Evolutionary conservation across 345 rosid genomes (phyloP).

Genomic region (Sonneratia alba): DNA sequence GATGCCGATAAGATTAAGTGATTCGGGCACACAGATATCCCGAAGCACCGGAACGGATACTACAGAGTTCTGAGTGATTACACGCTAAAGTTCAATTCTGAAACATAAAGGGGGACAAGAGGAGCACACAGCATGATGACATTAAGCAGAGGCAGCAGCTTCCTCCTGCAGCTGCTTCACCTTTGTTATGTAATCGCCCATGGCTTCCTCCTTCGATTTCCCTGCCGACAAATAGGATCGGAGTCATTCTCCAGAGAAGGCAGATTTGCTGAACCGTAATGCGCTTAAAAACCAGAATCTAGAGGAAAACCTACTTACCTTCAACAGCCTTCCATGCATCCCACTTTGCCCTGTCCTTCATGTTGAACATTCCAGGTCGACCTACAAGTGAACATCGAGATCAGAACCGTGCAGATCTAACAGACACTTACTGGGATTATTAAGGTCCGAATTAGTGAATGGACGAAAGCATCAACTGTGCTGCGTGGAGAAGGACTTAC

Average conservation of each 20-base stretch:
- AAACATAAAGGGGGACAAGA: background rate
- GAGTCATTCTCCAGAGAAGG: background rate
- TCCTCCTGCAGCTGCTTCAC: conserved; percentile 22
- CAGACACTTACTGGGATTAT: background rate
- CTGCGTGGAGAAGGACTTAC: conserved; percentile 23
- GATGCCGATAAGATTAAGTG: background rate
- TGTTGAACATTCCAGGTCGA: conserved; percentile 84
- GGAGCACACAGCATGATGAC: background rate
- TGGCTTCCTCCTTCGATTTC: conserved; percentile 19
- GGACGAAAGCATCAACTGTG: background rate
- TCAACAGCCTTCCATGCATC: conserved; percentile 98
- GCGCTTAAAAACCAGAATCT: background rate
- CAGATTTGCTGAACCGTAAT: background rate
- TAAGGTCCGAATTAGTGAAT: no score
- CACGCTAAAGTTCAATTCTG: background rate
- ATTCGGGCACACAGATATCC: background rate
- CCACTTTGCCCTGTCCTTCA: conserved; percentile 89
- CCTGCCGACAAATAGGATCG: conserved; percentile 8
- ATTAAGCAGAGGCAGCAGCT: conserved; percentile 7
- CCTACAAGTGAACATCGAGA: conserved; percentile 20
- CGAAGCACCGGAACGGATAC: background rate
- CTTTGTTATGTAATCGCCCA: conserved; percentile 21
- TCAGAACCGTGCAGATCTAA: background rate
- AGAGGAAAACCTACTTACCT: conserved; percentile 29
- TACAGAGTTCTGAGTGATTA: background rate